Evolutionary conservation across 2,329 filamentous ascomycete genomes (phyloP), one percentile per base, ranked within the genome.

Genomic region (Colletotrichum coccodes): DNA sequence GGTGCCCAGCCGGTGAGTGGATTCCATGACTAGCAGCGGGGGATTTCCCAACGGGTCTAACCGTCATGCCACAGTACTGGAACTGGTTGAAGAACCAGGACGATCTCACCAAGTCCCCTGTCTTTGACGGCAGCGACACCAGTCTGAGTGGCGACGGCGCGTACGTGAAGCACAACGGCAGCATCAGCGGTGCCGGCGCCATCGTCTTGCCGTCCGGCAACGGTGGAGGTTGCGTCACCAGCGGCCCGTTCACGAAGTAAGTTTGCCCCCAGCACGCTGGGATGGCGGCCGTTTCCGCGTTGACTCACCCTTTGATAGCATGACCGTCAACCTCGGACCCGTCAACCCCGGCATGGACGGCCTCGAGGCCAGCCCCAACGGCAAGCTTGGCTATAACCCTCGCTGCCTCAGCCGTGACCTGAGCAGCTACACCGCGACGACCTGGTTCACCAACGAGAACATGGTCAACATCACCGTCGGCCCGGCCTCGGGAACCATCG

Each of bases 341-440:
- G 67, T 79, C 11, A 80, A 79, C 70, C 76, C 79, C 1, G 73
- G 72, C 36, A 44, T 73, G 40, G 75, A 81, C 59, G 79, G 79
- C 18, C 21, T 66, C 30, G 23, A 50, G 6, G 56, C 66, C 21
- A 62, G 42, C 18, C 65, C 66, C 4, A 46, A 38, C 38, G 62
- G 59, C n/a, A 61, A 34, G 28, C 76, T 80, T 40, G 79, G 77
- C 59, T 78, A 82, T 72, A 85, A 85, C 76, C 81, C 82, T n/a
- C 81, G 83, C 56, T 83, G 83, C 75, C 76, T 86, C 50, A 78
- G 79, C 42, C 80, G 83, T 26, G 84, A 82, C 71, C 77, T 83
- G 57, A 78, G 73, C 61, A 77, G 78, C 72, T 72, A 77, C 44
- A 72, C 76, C 8, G 74, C 74, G 38, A 36, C 69, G 47, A 54